Conservation (phyloP, 140 eudicot genomes). For the Bidens hawaiensis region DNA sequence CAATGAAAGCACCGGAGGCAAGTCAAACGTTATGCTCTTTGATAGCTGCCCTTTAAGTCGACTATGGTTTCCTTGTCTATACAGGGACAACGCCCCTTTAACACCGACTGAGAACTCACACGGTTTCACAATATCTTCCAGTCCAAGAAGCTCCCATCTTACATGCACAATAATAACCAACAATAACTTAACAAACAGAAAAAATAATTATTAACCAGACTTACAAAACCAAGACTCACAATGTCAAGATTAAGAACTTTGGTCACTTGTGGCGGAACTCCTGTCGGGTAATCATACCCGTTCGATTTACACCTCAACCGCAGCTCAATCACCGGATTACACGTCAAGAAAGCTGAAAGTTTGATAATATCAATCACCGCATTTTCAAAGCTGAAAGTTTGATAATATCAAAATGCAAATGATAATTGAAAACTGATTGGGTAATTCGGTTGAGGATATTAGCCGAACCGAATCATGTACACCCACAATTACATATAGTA, state of each 20-base stretch:
- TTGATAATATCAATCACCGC: too few relatives aligned
- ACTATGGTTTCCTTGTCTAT: constrained; percentile 60
- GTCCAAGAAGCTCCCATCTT: constrained; percentile 85
- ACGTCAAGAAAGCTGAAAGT: constrained; percentile 66
- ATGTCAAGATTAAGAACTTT: constrained; percentile 84
- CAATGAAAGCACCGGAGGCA: constrained; percentile 63
- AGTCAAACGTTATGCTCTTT: constrained; percentile 58
- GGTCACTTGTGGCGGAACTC: constrained; percentile 57
- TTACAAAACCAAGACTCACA: constrained; percentile 35
- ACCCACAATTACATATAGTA: too few relatives aligned
- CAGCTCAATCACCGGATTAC: constrained; percentile 71
- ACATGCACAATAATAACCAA: constrained; percentile 56
- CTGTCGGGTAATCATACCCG: constrained; percentile 67
- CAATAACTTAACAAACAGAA: neutral
- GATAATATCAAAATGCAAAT: too few relatives aligned
- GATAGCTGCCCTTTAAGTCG: constrained; percentile 74
- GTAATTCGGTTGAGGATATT: too few relatives aligned
- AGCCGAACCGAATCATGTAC: too few relatives aligned
- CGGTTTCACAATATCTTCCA: constrained; percentile 66
- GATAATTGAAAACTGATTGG: too few relatives aligned
- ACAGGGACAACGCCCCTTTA: constrained; percentile 77
- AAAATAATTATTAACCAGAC: neutral
- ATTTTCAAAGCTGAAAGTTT: too few relatives aligned
- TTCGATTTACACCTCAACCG: constrained; percentile 65
- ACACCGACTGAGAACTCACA: constrained; percentile 66